Conservation (phyloP, 495 filamentous ascomycete genomes). For the Haplographium delicatum region DNA sequence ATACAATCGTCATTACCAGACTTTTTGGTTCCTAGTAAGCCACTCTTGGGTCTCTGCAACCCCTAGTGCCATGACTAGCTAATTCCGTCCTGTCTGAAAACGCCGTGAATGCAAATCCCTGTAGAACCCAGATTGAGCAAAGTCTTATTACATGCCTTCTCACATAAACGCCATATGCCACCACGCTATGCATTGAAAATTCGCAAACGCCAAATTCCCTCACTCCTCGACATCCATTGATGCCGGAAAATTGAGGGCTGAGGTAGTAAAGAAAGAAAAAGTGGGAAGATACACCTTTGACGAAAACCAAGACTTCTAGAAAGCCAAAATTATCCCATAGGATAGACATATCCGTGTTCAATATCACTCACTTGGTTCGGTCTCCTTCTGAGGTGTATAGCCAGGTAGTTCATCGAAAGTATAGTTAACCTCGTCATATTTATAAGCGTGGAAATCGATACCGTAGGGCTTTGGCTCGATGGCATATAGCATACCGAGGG, state of each 20-base stretch:
- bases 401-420: conserved; percentile 80
- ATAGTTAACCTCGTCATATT: conserved; percentile 67
- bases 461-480: conserved; percentile 98
- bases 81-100: too few relatives aligned
- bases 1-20: too few relatives aligned
- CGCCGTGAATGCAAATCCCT: background rate
- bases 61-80: too few relatives aligned
- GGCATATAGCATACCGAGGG: conserved; percentile 85
- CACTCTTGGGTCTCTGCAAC: background rate
- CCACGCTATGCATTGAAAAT: background rate
- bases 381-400: conserved; percentile 51
- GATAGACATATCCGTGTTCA: background rate
- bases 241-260: too few relatives aligned
- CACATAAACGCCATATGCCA: background rate
- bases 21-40: background rate
- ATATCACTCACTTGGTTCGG: conserved; percentile 13
- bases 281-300: too few relatives aligned
- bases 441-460: conserved; percentile 91
- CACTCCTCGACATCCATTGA: background rate
- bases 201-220: background rate
- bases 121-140: background rate
- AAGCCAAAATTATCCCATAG: background rate
- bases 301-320: too few relatives aligned
- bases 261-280: too few relatives aligned
- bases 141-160: background rate